Conservation (phyloP, 177 flowering plant species). For the Vitis hybrid region DNA sequence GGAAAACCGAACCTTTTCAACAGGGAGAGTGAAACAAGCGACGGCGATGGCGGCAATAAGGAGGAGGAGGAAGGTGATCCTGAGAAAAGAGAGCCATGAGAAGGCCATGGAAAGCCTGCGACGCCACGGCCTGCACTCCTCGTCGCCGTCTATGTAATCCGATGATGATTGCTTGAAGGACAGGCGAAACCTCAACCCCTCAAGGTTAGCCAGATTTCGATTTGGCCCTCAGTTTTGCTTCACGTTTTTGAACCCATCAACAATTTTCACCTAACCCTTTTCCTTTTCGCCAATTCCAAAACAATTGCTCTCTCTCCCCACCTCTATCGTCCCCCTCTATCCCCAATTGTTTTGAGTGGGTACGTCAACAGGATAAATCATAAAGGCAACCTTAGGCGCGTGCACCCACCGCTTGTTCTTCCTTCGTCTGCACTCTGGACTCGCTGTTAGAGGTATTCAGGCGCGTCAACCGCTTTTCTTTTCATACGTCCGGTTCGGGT, state of each 20-base stretch:
- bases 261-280: not conserved
- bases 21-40: slow-evolving; percentile 77
- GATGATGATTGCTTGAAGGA: slow-evolving; percentile 45
- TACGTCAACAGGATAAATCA: too few relatives aligned
- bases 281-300: not conserved
- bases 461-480: too few relatives aligned
- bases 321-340: too few relatives aligned
- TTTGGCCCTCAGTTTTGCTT: not conserved
- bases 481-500: too few relatives aligned
- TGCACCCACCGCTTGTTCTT: too few relatives aligned
- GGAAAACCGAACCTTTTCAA: slow-evolving; percentile 57
- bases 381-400: too few relatives aligned
- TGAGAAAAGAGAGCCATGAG: slow-evolving; percentile 49
- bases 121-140: slow-evolving; percentile 68
- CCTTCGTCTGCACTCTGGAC: too few relatives aligned
- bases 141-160: slow-evolving; percentile 41
- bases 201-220: slow-evolving; percentile 67
- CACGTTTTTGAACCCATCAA: too few relatives aligned
- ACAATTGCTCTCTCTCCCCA: too few relatives aligned
- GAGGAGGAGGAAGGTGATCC: slow-evolving; percentile 54
- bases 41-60: slow-evolving; percentile 54
- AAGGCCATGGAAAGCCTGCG: slow-evolving; percentile 57
- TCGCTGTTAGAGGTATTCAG: too few relatives aligned
- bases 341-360: too few relatives aligned
- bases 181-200: slow-evolving; percentile 60